Base-by-base conservation (phyloP, 176 grass and related monocot genomes). In the Juncus inflexus region DNA sequence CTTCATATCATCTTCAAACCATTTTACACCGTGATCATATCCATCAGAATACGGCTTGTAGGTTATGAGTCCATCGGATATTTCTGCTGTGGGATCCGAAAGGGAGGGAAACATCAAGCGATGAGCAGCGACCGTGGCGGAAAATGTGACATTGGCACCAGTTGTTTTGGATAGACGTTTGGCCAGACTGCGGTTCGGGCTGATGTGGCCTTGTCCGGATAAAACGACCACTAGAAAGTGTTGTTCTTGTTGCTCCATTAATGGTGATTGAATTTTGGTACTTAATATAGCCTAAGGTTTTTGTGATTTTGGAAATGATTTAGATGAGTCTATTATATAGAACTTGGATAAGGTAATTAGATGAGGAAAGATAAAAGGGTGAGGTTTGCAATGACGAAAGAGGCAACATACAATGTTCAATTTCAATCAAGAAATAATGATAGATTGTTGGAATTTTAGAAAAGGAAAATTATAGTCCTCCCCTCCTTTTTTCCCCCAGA, bases 31-130 rank as follows among this genome's bases (percentile, higher is more conserved):
- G 3, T 73, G 16, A 41, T 78, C 80, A 35, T 12, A 65, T 56
- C 76, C 81, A 58, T 83, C 72, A 12, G 72, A 80, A 76, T 65
- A 76, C 0, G 77, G 77, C 15, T 39, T 36, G 70, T 62, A 55
- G 0, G 60, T 42, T 56, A 86, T 9, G 64, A 55, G 13, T 5
- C 64, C 72, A 3, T 75, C 45, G 6, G 52, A 0, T 1, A 61
- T 52, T 15, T 69, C 55, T 9, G 37, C 35, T 16, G 60, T 36
- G 40, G 43, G 39, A 50, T 19, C 40, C 2, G 35, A 12, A 12
- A 67, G 5, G n/a, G 37, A 54, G 0, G 72, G 71, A 52, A 82
- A 76, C 65, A 82, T 64, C 11, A 13, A 12, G 37, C 45, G 72
- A 66, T 81, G 79, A 0, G 12, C 14, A 35, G 42, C 62, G 51